Conservation (phyloP, 148 eudicot genomes). For the Salicornia ramosissima region DNA sequence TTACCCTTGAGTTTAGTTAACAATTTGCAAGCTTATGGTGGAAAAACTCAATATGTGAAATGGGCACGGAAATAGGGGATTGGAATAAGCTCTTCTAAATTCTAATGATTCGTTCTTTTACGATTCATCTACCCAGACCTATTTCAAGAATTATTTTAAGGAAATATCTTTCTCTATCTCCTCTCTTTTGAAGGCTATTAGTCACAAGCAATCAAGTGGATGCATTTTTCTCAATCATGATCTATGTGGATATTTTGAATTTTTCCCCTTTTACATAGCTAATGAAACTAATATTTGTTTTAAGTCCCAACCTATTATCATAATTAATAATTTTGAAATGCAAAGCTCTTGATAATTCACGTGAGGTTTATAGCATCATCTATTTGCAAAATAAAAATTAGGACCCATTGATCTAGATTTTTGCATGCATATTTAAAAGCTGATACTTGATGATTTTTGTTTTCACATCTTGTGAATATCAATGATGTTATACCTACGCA, state of each 20-base stretch:
- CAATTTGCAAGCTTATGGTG: slow-evolving; percentile 91
- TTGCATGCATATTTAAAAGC: not conserved
- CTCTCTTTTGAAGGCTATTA: not conserved
- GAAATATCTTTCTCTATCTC: slow-evolving; percentile 24
- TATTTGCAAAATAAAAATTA: not conserved
- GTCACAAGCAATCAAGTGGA: not conserved
- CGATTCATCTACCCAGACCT: slow-evolving; percentile 79
- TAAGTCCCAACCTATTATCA: not conserved
- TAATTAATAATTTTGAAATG: too few species aligned
- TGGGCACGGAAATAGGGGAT: slow-evolving; percentile 99
- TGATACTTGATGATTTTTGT: not conserved
- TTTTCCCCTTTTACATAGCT: not conserved
- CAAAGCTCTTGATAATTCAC: not conserved
- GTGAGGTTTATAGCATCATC: not conserved
- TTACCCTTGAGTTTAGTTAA: slow-evolving; percentile 71
- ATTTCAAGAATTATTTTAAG: slow-evolving; percentile 88
- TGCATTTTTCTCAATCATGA: not conserved
- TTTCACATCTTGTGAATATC: too few species aligned
- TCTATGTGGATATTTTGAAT: not conserved
- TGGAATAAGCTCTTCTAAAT: slow-evolving; percentile 84
- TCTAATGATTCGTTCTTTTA: slow-evolving; percentile 93
- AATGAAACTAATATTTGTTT: not conserved
- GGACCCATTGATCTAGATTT: not conserved
- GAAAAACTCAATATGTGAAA: slow-evolving; percentile 89
- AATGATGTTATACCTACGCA: too few species aligned